A percentile compares a stretch with the other conserved stretches of the same genome.
Conservation (phyloP, 768 basidiomycete species). For the Russula sp. region DNA sequence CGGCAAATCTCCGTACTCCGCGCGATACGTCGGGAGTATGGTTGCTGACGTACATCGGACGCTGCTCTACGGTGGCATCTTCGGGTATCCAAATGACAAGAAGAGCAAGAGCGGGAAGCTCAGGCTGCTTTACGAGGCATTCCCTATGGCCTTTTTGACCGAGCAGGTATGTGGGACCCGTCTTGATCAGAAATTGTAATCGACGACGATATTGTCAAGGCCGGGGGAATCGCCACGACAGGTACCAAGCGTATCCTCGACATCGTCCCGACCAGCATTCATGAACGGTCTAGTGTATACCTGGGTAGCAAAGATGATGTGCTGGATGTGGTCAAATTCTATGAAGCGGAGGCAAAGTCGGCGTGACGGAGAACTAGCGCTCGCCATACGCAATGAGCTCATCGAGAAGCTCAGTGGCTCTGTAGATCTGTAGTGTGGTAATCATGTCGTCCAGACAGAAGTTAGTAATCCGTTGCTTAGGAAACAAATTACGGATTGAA, state of each 20-base stretch:
- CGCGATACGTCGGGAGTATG: conserved; percentile 97
- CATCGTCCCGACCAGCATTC: conserved; percentile 77
- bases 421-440: no score
- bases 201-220: conserved; percentile 40
- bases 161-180: conserved; percentile 61
- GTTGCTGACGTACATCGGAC: conserved; percentile 98
- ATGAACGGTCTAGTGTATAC: conserved; percentile 90
- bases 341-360: conserved; percentile 35
- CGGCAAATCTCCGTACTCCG: conserved; percentile 80
- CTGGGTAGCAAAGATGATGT: conserved; percentile 93
- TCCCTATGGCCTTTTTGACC: conserved; percentile 94
- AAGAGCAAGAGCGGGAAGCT: conserved; percentile 96
- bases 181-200: conserved; percentile 13
- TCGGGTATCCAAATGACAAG: conserved; percentile 97
- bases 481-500: not conserved
- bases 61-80: conserved; percentile 94
- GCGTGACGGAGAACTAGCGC: not conserved
- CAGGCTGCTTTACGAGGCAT: conserved; percentile 91
- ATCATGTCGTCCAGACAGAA: not conserved
- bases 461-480: not conserved
- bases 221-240: conserved; percentile 94
- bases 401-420: not conserved
- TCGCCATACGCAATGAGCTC: not conserved
- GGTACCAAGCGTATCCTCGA: conserved; percentile 92
- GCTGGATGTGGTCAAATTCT: conserved; percentile 81